These are phyloP conservation scores for Russula ochroleuca DNA, from an alignment of 768 basidiomycete species.

Conservation along the genomic window DNA sequence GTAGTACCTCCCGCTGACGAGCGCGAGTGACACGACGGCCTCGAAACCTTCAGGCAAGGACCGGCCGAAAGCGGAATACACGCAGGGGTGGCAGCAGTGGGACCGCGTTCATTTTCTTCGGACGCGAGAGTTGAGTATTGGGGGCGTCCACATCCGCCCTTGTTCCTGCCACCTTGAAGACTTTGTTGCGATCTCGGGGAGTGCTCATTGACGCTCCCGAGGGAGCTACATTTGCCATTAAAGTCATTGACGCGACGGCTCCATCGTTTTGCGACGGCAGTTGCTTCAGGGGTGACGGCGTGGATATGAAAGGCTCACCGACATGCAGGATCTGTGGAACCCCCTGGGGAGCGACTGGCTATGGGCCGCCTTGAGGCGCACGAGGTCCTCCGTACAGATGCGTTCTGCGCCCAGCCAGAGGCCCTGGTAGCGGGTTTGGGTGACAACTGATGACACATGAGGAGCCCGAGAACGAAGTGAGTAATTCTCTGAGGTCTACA, in stretches of 20 bases:
- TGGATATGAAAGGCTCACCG: too few relatives aligned
- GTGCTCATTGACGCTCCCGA: conserved; percentile 7
- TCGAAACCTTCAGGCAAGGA: conserved; percentile 60
- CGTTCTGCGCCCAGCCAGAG: conserved; percentile 89
- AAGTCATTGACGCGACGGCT: background rate
- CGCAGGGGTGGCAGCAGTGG: conserved; percentile 59
- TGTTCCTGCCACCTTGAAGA: conserved; percentile 12
- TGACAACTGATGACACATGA: conserved; percentile 27
- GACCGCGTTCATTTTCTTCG: conserved; percentile 35
- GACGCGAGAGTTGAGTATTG: conserved; percentile 37
- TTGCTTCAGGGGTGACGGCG: too few relatives aligned
- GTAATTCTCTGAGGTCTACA: background rate
- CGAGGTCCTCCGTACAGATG: conserved; percentile 82
- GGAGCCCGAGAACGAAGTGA: conserved; percentile 8
- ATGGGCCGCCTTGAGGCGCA: conserved; percentile 70
- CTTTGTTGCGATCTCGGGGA: background rate
- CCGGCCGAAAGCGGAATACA: conserved; percentile 66
- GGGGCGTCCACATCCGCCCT: conserved; percentile 28
- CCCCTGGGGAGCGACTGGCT: conserved; percentile 63
- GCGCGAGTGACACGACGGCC: conserved; percentile 59
- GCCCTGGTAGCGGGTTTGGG: conserved; percentile 66
- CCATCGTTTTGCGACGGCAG: conserved; percentile 31
- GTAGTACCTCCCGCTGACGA: conserved; percentile 80
- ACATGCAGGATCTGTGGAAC: conserved; percentile 43
- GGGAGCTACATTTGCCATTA: too few relatives aligned